Base-by-base conservation (phyloP, 2,329 filamentous ascomycete genomes). In the Pseudocercospora crystallina region DNA sequence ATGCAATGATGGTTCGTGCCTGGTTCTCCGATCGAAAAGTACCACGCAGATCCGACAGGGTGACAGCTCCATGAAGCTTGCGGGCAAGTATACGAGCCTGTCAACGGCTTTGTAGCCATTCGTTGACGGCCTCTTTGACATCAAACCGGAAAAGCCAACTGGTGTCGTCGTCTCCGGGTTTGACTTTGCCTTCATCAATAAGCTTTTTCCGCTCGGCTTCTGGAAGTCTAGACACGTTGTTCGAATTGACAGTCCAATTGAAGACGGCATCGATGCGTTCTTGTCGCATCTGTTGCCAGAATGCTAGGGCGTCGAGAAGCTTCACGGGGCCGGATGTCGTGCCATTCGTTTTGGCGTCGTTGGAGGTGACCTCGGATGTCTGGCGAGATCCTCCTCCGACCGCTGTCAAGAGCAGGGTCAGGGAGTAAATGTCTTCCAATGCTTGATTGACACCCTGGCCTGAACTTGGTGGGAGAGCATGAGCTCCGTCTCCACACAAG, bases 401-500 rank as follows among this genome's bases (percentile, higher is more conserved):
- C 13, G 41, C 34, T 17, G 31, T 44, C 8, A 71, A 61, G 1
- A 80, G 64, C 17, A 78, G 51, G 0, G 71, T 66, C 8, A 81
- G 65, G 0, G 73, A 69, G 53, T 79, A 74, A 0, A 71, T 72
- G 63, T 83, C 80, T 61, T 83, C 80, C 9, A 83, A 60, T 0
- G 77, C 80, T 62, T 82, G 80, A 3, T 74, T 77, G 0, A 76
- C 73, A 0, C 80, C 81, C 62, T 83, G 80, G 2, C 80, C 79
- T 0, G 74, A 75, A 3, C 74, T 76, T 0, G 80, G 73, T 2
- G 77, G 75, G 48, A 83, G 68, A 0, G 80, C 79, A 64, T 83
- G 80, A 0, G 79, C 80, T 2, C 79, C 79, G 62, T 83, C 80
- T 3, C 80, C 81, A 2, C 82, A 65, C 2, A 84, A 65, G 4